A percentile compares a stretch with the other conserved stretches of the same genome.
phyloP scores from a whole-genome alignment of 495 filamentous ascomycete genomes.

The Annulohypoxylon moriforme region DNA sequence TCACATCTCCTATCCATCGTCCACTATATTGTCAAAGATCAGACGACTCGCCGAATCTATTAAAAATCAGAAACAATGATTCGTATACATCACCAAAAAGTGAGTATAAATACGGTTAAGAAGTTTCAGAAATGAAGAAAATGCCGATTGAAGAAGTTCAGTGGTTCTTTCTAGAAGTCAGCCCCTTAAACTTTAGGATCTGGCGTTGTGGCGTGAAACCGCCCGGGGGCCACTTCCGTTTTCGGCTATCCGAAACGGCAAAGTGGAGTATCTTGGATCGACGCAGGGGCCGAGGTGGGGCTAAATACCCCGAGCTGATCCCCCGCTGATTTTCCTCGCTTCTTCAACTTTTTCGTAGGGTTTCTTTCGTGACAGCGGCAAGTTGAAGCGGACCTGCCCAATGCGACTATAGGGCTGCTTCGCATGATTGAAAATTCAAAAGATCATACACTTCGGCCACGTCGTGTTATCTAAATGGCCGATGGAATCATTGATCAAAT shows the following conservation, averaged over 20 bases:
- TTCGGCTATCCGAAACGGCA: slow-evolving; percentile 40
- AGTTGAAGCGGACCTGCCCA: slow-evolving; percentile 28
- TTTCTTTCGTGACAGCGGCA: neutral
- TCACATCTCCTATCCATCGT: slow-evolving; percentile 5
- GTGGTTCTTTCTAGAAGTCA: slow-evolving; percentile 15
- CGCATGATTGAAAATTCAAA: slow-evolving; percentile 18
- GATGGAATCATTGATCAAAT: neutral
- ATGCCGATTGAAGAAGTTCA: neutral
- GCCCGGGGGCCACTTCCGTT: slow-evolving; percentile 26
- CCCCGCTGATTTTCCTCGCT: slow-evolving; percentile 34
- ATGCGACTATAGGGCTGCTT: neutral
- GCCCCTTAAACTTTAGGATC: neutral
- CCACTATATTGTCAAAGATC: slow-evolving; percentile 11
- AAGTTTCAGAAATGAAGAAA: slow-evolving; percentile 17
- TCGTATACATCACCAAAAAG: neutral
- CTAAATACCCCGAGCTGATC: slow-evolving; percentile 33
- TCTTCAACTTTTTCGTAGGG: neutral
- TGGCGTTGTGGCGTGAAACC: slow-evolving; percentile 4
- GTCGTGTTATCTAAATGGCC: neutral
- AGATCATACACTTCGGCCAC: slow-evolving; percentile 7
- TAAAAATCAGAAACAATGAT: neutral
- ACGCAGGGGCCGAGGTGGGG: slow-evolving; percentile 29
- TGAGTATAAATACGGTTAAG: neutral
- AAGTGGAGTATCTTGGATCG: slow-evolving; percentile 32
- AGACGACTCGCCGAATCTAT: slow-evolving; percentile 8